Evolutionary conservation across 2,329 filamentous ascomycete species (phyloP).

Genomic region (Pestalotiopsis sp.): DNA sequence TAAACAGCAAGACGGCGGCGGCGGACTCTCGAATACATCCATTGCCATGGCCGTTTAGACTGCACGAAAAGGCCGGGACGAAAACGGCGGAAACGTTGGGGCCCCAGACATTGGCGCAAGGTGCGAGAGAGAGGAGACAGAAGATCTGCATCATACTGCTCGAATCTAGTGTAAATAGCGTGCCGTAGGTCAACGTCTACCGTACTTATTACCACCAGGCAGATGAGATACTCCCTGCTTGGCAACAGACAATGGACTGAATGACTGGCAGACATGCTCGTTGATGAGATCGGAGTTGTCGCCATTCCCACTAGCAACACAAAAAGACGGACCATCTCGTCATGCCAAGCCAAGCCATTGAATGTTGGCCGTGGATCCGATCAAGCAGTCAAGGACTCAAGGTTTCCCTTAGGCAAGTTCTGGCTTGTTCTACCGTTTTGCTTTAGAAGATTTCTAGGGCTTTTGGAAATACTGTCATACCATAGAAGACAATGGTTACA

Average conservation of each 20-base stretch:
- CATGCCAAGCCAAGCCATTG: not conserved
- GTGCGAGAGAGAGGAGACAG: not conserved
- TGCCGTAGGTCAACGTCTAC: not conserved
- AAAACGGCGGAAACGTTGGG: not conserved
- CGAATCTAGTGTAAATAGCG: not conserved
- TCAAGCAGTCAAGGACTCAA: not conserved
- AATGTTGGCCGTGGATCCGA: not conserved
- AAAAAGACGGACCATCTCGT: not conserved
- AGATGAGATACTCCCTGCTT: not conserved
- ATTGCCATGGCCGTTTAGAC: not conserved
- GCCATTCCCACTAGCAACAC: not conserved
- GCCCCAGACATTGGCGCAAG: not conserved
- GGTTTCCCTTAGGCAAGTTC: not conserved
- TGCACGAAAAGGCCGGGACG: not conserved
- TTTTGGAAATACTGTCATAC: too few relatives aligned
- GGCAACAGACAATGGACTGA: too few relatives aligned
- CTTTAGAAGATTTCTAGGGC: not conserved
- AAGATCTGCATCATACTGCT: not conserved
- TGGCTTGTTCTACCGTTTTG: not conserved
- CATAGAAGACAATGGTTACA: too few relatives aligned
- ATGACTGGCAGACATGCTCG: not conserved
- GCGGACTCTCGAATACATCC: too few relatives aligned
- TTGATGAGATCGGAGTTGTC: not conserved
- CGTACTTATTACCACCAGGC: not conserved
- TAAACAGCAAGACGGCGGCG: too few relatives aligned